Evolutionary conservation across 805 yeast species (phyloP).

Genomic region (Lipomyces kockii): DNA sequence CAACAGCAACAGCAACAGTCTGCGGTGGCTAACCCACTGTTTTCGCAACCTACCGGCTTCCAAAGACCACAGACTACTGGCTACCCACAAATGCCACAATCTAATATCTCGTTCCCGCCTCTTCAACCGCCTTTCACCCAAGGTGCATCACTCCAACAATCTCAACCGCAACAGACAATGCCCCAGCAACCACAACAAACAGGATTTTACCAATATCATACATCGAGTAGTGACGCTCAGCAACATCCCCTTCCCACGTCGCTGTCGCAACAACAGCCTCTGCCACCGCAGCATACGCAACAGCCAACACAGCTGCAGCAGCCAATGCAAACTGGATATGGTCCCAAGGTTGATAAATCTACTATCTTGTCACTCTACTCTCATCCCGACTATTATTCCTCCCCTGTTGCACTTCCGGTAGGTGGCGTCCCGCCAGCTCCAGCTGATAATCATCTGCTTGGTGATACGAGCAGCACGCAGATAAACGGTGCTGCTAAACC

Average conservation of each 20-base stretch:
- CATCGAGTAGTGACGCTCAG: constrained; percentile 2
- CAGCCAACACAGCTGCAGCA: constrained; percentile 29
- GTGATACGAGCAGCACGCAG: neutral
- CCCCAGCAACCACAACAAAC: constrained; percentile 13
- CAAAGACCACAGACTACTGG: constrained; percentile 2
- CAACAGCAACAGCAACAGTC: constrained; percentile 18
- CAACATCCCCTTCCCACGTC: constrained; percentile 14
- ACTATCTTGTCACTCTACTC: constrained; percentile 35
- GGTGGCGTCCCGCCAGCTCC: neutral
- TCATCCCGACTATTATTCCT: constrained; percentile 35
- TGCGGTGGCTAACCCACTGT: neutral
- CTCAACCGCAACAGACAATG: constrained; percentile 22
- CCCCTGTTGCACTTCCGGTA: constrained; percentile 33
- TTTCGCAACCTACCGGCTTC: constrained; percentile 15
- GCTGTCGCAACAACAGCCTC: constrained; percentile 5
- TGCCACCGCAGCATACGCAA: constrained; percentile 6
- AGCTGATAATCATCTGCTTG: neutral
- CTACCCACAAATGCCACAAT: constrained; percentile 10
- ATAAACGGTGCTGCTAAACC: neutral
- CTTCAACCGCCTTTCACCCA: neutral
- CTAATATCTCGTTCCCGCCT: neutral
- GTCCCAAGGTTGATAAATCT: constrained; percentile 21
- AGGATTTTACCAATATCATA: neutral
- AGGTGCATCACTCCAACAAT: constrained; percentile 2
- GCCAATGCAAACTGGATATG: constrained; percentile 28